Evolutionary conservation across 2,329 filamentous ascomycete species (phyloP).

Genomic region (Xylariaceae sp.): DNA sequence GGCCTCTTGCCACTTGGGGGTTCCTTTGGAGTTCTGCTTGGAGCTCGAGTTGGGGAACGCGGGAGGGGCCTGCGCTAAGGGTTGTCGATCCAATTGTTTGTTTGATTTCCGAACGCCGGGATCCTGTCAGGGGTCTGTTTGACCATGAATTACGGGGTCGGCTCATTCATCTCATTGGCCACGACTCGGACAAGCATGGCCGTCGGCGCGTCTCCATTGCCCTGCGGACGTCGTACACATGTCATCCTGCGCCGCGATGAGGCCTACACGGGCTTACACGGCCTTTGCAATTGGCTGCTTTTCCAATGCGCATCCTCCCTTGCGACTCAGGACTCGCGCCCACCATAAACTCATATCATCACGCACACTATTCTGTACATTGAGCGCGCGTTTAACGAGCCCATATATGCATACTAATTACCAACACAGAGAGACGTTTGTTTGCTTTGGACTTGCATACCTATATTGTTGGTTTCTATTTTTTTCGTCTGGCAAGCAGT

Average conservation of each 20-base stretch:
- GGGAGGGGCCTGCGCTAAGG: neutral
- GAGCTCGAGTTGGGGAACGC: too few species aligned
- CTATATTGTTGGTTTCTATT: neutral
- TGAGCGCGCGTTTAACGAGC: constrained; percentile 16
- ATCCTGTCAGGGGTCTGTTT: neutral
- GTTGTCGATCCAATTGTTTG: neutral
- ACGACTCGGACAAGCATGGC: neutral
- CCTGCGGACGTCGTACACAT: neutral
- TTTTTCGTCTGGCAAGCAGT: neutral
- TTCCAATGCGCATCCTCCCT: neutral
- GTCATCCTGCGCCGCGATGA: constrained; percentile 2
- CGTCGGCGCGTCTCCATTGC: neutral
- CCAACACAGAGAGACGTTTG: neutral
- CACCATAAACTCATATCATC: too few species aligned
- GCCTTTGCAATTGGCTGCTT: neutral
- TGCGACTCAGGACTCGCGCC: too few species aligned
- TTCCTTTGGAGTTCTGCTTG: too few species aligned
- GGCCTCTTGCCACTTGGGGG: too few species aligned
- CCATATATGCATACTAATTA: neutral
- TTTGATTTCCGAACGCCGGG: neutral
- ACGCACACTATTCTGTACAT: neutral
- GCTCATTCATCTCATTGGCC: neutral
- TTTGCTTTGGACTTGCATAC: neutral
- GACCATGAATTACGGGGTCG: neutral
- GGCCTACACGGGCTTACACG: too few species aligned